Percentiles rank a stretch among this genome's conserved stretches.
Conservation (phyloP, 345 rosid species). For the Citrus medica region DNA sequence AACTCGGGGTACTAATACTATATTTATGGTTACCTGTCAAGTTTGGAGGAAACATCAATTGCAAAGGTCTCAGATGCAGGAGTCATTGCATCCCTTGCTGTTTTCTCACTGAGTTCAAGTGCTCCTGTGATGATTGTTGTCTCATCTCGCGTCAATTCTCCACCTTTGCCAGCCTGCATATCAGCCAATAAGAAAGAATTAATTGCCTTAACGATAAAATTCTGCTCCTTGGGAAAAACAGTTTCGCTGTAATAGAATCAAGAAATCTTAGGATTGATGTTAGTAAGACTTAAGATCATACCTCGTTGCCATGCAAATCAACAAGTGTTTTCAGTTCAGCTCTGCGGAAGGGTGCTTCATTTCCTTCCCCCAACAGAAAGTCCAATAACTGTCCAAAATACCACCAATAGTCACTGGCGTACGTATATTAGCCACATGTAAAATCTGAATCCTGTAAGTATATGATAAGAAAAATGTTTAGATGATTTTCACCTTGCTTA, state of each 20-base stretch:
- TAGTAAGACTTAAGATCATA: neutral
- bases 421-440: too few relatives aligned
- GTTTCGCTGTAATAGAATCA: neutral
- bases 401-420: neutral
- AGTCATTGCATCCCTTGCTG: constrained; percentile 66
- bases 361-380: constrained; percentile 45
- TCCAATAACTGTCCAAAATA: constrained; percentile 42
- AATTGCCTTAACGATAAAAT: neutral
- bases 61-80: constrained; percentile 56
- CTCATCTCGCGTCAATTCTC: constrained; percentile 64
- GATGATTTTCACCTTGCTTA: constrained; percentile 53
- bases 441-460: neutral
- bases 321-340: constrained; percentile 70
- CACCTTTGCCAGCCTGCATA: constrained; percentile 70
- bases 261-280: neutral
- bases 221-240: neutral
- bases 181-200: neutral
- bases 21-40: constrained; percentile 40
- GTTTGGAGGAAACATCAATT: constrained; percentile 48
- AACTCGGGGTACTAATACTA: neutral
- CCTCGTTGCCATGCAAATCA: constrained; percentile 69
- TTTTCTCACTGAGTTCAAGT: constrained; percentile 56
- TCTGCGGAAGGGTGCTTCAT: constrained; percentile 56
- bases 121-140: constrained; percentile 75
- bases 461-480: neutral